These are phyloP conservation scores for Suillus decipiens DNA, from an alignment of 768 basidiomycete genomes.

Conservation along the genomic window DNA sequence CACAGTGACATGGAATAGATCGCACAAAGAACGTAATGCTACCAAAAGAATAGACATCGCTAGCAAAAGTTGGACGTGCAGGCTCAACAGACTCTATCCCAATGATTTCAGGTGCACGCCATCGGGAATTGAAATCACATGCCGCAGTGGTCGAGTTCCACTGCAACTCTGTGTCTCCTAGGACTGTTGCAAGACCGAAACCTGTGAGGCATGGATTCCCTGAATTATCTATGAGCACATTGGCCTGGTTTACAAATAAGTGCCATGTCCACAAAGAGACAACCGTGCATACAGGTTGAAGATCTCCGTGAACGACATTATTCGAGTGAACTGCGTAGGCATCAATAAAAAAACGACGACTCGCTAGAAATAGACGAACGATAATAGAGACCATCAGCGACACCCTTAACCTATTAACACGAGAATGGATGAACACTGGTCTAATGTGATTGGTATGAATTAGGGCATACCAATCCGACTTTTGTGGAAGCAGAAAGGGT, in stretches of 20 bases:
- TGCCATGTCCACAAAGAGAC: background rate
- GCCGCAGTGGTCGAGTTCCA: background rate
- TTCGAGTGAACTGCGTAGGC: slow-evolving; percentile 17
- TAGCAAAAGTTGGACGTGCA: slow-evolving; percentile 15
- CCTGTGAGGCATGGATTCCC: slow-evolving; percentile 41
- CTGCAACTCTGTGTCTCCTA: slow-evolving; percentile 24
- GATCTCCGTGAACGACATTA: slow-evolving; percentile 20
- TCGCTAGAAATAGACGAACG: slow-evolving; percentile 11
- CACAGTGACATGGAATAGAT: no score
- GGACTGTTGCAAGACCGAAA: slow-evolving; percentile 45
- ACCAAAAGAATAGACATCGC: slow-evolving; percentile 43
- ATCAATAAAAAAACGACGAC: background rate
- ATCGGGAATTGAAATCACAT: slow-evolving; percentile 22
- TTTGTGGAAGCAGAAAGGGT: background rate
- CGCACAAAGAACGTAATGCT: slow-evolving; percentile 21
- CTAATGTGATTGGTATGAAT: no score
- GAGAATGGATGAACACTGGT: background rate
- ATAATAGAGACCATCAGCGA: slow-evolving; percentile 16
- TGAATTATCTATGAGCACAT: slow-evolving; percentile 17
- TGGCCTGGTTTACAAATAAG: slow-evolving; percentile 12
- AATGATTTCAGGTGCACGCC: slow-evolving; percentile 41
- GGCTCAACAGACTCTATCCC: slow-evolving; percentile 24
- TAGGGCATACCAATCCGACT: background rate
- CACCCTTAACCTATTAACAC: slow-evolving; percentile 13
- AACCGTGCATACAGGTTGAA: slow-evolving; percentile 11